Base-by-base conservation (phyloP, 1,284 basidiomycete genomes). In the Coriolopsis trogii region DNA sequence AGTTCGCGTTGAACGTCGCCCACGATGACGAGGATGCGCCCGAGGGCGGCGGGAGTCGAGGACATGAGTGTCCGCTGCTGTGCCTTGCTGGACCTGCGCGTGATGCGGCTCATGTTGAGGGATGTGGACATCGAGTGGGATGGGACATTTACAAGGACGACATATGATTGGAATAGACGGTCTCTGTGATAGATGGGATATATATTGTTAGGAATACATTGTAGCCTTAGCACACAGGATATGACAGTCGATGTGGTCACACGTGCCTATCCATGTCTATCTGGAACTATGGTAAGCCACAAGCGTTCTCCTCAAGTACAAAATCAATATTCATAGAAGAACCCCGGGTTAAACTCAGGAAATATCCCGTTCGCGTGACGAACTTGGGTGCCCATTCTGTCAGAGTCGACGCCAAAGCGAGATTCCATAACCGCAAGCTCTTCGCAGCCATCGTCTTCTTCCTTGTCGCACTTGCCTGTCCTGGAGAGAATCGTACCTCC, bases 31-130 rank as follows among this genome's bases (percentile, higher is more conserved):
- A 51, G 29, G 51, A 30, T 3, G n/a, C n/a, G n/a, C n/a, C n/a
- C n/a, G 37, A 58, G n/a, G 53, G 55, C 9, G 46, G 31, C 59
- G 65, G 29, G 23, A 24, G 39, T 46, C 16, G 54, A 47, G 33
- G 57, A 53, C 24, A 51, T 49, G 13, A 49, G 21, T 67, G 70
- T 25, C 81, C 81, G 2, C 59, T 73, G 5, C 63, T 83, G 16
- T 84, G 81, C 59, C 68, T 83, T 30, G 74, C 71, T 12, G 79
- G 80, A 2, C 58, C 68, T 6, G 58, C 47, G 8, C 60, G 55
- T 21, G 54, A 49, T 25, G 58, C 46, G 3, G 48, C 43, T 0
- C 72, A 72, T 59, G 45, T 61, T 2, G 59, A 60, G 6, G 60
- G 65, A 0, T 72, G 71, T 47, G 66, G 64, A 12, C 70, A 71